A percentile compares a stretch with the other conserved stretches of the same genome.
Evolutionary conservation across 129 eudicot genomes (phyloP).

Genomic region (Arctium lappa): DNA sequence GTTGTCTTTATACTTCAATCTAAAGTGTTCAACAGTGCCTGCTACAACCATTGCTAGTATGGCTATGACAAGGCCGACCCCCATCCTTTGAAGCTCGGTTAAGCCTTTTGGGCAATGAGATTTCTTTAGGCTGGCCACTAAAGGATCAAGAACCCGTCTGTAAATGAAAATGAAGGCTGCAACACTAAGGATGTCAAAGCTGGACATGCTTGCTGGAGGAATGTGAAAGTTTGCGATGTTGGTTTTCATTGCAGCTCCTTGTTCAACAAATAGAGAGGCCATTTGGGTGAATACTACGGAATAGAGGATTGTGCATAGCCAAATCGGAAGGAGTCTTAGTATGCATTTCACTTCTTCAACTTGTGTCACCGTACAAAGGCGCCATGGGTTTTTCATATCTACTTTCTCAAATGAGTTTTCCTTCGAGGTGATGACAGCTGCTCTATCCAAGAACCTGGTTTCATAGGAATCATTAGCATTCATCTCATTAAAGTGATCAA

Average conservation of each 20-base stretch:
- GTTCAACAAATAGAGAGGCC: slow-evolving; percentile 88
- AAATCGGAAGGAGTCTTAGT: slow-evolving; percentile 84
- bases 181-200: slow-evolving; percentile 71
- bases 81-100: slow-evolving; percentile 89
- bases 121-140: slow-evolving; percentile 41
- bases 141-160: slow-evolving; percentile 56
- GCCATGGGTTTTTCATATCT: slow-evolving; percentile 41
- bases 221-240: slow-evolving; percentile 55
- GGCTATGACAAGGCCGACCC: slow-evolving; percentile 78
- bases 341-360: slow-evolving; percentile 97
- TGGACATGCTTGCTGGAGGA: slow-evolving; percentile 95
- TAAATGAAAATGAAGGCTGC: slow-evolving; percentile 72
- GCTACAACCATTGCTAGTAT: slow-evolving; percentile 74
- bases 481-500: not conserved
- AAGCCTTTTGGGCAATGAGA: slow-evolving; percentile 43
- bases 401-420: slow-evolving; percentile 19
- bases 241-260: slow-evolving; percentile 87
- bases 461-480: not conserved
- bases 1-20: slow-evolving; percentile 38
- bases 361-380: slow-evolving; percentile 72
- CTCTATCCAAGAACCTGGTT: slow-evolving; percentile 78
- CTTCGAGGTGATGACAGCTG: slow-evolving; percentile 50
- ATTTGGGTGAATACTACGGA: slow-evolving; percentile 86
- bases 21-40: slow-evolving; percentile 60
- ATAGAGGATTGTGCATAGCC: slow-evolving; percentile 88